phyloP scores from a whole-genome alignment of 208 protist species.

The Leptomonas pyrrhocoris region DNA sequence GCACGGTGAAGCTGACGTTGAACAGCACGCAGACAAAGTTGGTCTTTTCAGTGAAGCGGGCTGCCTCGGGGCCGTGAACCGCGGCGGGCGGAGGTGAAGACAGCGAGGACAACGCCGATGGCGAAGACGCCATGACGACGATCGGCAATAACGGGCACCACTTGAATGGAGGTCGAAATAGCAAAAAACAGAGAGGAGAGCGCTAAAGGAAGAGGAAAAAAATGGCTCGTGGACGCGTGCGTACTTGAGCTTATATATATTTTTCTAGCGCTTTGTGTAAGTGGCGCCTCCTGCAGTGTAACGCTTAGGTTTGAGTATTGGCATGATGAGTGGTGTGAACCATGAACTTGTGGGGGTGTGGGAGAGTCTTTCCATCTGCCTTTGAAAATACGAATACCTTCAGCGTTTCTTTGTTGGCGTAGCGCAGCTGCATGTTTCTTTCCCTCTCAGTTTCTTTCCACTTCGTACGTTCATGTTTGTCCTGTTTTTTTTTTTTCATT shows the following conservation, averaged over 20 bases:
- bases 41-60: conserved; percentile 67
- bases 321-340: conserved; percentile 10
- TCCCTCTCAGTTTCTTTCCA: conserved; percentile 2
- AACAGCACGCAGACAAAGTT: conserved; percentile 49
- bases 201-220: neutral
- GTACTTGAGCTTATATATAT: neutral
- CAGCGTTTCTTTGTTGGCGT: neutral
- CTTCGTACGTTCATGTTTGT: neutral
- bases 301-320: neutral
- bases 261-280: too few relatives aligned
- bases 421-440: neutral
- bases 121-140: neutral
- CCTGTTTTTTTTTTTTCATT: neutral
- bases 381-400: neutral
- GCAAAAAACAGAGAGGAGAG: conserved; percentile 13
- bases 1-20: conserved; percentile 60
- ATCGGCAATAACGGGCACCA: neutral
- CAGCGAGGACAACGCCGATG: neutral
- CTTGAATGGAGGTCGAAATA: conserved; percentile 1
- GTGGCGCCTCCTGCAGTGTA: too few relatives aligned
- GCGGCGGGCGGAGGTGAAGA: conserved; percentile 7
- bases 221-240: too few relatives aligned
- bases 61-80: conserved; percentile 4
- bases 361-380: conserved; percentile 11
- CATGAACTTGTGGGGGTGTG: neutral